Percentiles rank a stretch among this genome's conserved stretches.
Conservation (phyloP, 208 protist species). For the Kentomonas sorsogonicus region DNA sequence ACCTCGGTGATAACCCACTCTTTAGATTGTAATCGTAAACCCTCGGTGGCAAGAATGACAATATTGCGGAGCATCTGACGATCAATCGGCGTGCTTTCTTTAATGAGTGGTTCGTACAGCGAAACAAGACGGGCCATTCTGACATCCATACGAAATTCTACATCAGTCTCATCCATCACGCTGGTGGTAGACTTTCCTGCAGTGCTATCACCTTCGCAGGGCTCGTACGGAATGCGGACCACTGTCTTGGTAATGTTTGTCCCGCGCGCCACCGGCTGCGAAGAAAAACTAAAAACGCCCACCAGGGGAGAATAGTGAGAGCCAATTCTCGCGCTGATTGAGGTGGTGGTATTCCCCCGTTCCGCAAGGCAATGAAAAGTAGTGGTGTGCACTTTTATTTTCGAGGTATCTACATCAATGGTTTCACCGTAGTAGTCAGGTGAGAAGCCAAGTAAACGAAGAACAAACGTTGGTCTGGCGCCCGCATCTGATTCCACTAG, state of each 20-base stretch:
- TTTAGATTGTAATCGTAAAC: conserved; percentile 29
- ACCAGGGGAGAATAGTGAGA: conserved; percentile 84
- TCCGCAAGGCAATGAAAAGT: background rate
- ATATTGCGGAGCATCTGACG: conserved; percentile 52
- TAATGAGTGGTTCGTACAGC: conserved; percentile 68
- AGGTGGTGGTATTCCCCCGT: conserved; percentile 12
- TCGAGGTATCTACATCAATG: conserved; percentile 20
- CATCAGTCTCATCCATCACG: conserved; percentile 9
- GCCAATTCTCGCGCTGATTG: conserved; percentile 68
- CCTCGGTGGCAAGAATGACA: conserved; percentile 55
- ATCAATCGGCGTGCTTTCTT: conserved; percentile 42
- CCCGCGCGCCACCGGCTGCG: no score
- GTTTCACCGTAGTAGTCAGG: conserved; percentile 74
- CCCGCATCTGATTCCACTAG: conserved; percentile 24
- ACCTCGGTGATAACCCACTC: conserved; percentile 54
- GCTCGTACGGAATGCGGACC: conserved; percentile 56
- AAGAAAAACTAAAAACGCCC: conserved; percentile 63
- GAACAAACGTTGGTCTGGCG: conserved; percentile 45
- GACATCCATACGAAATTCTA: conserved; percentile 26
- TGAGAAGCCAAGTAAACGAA: conserved; percentile 53
- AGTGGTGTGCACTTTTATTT: conserved; percentile 7
- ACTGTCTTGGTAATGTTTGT: conserved; percentile 4
- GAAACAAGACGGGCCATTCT: conserved; percentile 56
- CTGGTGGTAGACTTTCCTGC: background rate
- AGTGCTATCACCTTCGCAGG: conserved; percentile 32